Conservation (phyloP, 1,284 basidiomycete species). For the Puccinia brachypodii region DNA sequence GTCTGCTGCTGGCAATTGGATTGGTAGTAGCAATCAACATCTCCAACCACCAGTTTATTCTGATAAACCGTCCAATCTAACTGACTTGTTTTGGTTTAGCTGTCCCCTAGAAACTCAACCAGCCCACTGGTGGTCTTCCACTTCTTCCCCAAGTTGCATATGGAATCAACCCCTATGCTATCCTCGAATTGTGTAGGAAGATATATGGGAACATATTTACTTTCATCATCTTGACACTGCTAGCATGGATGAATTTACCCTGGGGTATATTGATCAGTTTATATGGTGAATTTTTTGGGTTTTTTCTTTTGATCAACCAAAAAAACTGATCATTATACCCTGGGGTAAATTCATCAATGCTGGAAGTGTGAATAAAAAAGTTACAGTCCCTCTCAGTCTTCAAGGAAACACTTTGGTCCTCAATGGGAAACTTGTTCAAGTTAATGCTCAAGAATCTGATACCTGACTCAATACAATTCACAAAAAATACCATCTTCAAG, state of each 20-base stretch:
- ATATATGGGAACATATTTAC: constrained; percentile 88
- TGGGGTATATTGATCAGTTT: too few relatives aligned
- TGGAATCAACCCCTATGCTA: constrained; percentile 75
- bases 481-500: constrained; percentile 85
- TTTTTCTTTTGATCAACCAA: too few relatives aligned
- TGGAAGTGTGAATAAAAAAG: constrained; percentile 81
- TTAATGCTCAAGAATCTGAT: constrained; percentile 96
- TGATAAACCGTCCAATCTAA: too few relatives aligned
- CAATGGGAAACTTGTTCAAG: constrained; percentile 85
- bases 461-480: constrained; percentile 59
- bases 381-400: constrained; percentile 87
- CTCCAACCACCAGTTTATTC: too few relatives aligned
- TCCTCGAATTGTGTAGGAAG: constrained; percentile 72
- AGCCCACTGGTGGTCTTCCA: constrained; percentile 77
- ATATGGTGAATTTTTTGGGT: too few relatives aligned
- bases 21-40: too few relatives aligned
- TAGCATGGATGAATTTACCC: too few relatives aligned
- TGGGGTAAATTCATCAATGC: too few relatives aligned
- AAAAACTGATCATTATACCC: too few relatives aligned
- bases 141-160: constrained; percentile 69
- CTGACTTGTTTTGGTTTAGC: constrained; percentile 46
- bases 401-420: constrained; percentile 93
- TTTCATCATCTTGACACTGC: constrained; percentile 80
- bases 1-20: too few relatives aligned
- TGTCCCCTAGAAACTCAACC: constrained; percentile 52